These are phyloP conservation scores for Yamadazyma philogaea DNA, from an alignment of 805 yeast genomes.

Conservation along the genomic window DNA sequence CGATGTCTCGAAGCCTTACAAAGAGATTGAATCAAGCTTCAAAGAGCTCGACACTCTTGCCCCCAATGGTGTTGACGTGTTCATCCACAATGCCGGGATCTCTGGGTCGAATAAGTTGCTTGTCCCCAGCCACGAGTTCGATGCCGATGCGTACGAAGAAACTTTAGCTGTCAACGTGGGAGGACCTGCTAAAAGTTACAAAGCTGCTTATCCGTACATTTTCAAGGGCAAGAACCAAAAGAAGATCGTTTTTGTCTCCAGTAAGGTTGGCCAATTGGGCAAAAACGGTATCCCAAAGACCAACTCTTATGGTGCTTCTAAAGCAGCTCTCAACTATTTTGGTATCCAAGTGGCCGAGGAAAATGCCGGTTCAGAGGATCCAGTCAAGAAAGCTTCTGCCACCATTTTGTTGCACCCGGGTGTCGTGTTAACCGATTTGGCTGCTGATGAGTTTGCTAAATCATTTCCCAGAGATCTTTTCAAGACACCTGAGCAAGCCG, in stretches of 20 bases:
- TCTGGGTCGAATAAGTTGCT: background rate
- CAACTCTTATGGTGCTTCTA: constrained; percentile 32
- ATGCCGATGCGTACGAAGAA: constrained; percentile 3
- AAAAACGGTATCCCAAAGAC: background rate
- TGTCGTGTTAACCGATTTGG: constrained; percentile 32
- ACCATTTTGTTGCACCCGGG: constrained; percentile 27
- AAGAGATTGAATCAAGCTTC: constrained; percentile 6
- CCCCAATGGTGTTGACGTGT: constrained; percentile 25
- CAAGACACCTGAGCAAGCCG: constrained; percentile 5
- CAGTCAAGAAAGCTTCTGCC: constrained; percentile 14
- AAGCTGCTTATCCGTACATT: constrained; percentile 12
- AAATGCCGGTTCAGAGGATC: constrained; percentile 15
- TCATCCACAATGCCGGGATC: constrained; percentile 11
- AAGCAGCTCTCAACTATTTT: constrained; percentile 33
- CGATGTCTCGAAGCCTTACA: constrained; percentile 7
- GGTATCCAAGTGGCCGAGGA: constrained; percentile 23
- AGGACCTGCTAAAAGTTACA: constrained; percentile 12
- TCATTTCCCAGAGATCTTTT: background rate
- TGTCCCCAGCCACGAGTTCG: constrained; percentile 1
- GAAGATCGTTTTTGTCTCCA: constrained; percentile 26
- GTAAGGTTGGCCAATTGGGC: constrained; percentile 8
- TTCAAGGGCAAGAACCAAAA: constrained; percentile 5
- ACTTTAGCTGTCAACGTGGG: constrained; percentile 8
- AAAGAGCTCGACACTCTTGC: constrained; percentile 8
- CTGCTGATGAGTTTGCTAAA: constrained; percentile 18